Percentiles rank a stretch among this genome's conserved stretches.
Evolutionary conservation across 169 alveolate genomes (phyloP).

Genomic region (Cryptosporidium parvum): DNA sequence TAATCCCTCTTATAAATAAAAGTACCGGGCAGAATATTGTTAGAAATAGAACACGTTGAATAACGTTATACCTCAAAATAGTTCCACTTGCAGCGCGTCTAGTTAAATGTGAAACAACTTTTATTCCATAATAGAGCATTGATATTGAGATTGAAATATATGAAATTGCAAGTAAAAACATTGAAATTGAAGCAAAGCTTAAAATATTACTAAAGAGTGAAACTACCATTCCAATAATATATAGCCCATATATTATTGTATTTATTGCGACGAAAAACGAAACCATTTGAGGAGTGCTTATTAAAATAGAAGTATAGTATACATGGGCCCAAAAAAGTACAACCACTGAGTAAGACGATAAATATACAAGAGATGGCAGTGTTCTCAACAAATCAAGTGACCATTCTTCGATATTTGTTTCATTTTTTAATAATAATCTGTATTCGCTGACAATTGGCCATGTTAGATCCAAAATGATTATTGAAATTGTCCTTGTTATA

Average conservation of each 20-base stretch:
- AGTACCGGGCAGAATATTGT: conserved; percentile 74
- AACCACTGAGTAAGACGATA: conserved; percentile 67
- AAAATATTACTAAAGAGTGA: conserved; percentile 16
- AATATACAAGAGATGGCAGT: conserved; percentile 43
- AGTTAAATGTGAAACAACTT: conserved; percentile 53
- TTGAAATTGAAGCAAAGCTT: conserved; percentile 10
- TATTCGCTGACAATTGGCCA: conserved; percentile 22
- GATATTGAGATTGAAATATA: conserved; percentile 37
- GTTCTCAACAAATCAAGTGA: conserved; percentile 42
- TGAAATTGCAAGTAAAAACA: conserved; percentile 20
- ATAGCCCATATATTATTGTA: conserved; percentile 47
- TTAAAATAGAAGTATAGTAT: conserved; percentile 53
- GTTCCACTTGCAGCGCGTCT: conserved; percentile 75
- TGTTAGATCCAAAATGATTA: conserved; percentile 54
- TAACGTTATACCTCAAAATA: conserved; percentile 57
- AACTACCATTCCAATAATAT: conserved; percentile 13
- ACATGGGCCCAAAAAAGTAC: conserved; percentile 72
- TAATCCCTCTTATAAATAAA: conserved; percentile 26
- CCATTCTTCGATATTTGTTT: conserved; percentile 44
- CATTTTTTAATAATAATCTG: not conserved
- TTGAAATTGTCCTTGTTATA: conserved; percentile 43
- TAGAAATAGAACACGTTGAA: conserved; percentile 55
- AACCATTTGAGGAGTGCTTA: conserved; percentile 58
- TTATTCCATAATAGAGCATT: conserved; percentile 54
- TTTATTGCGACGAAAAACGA: conserved; percentile 21